Conservation (phyloP, 2,329 filamentous ascomycete species). For the Fusarium xyrophilum region DNA sequence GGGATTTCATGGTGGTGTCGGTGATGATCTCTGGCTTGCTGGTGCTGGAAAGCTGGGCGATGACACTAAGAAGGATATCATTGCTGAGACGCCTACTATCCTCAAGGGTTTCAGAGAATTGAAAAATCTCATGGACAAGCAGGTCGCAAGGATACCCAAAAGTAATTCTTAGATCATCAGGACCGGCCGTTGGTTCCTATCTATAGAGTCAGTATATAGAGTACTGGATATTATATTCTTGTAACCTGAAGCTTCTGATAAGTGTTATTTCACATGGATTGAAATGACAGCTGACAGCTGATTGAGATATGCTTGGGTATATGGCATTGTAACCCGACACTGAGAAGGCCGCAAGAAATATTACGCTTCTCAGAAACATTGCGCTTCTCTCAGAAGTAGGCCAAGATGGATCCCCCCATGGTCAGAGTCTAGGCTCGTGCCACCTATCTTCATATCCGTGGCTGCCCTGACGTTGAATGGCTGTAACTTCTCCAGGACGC, state of each 20-base stretch:
- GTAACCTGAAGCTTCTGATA: not conserved
- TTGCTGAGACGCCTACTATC: constrained; percentile 1
- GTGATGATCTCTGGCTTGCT: constrained; percentile 20
- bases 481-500: not conserved
- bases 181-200: fast-evolving
- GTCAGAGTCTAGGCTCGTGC: not conserved
- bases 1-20: not conserved
- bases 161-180: not conserved
- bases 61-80: constrained; percentile 22
- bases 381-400: no score
- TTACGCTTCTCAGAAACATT: no score
- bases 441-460: not conserved
- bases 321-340: no score
- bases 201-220: not conserved
- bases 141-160: not conserved
- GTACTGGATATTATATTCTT: not conserved
- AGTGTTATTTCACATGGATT: fast-evolving
- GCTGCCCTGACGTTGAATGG: not conserved
- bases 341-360: not conserved
- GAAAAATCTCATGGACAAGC: constrained; percentile 6
- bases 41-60: constrained; percentile 10
- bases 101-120: constrained; percentile 17
- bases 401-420: not conserved
- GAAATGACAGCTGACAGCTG: not conserved
- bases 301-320: not conserved